Evolutionary conservation across 169 alveolate genomes (phyloP).

Genomic region (Plasmodium fragile): DNA sequence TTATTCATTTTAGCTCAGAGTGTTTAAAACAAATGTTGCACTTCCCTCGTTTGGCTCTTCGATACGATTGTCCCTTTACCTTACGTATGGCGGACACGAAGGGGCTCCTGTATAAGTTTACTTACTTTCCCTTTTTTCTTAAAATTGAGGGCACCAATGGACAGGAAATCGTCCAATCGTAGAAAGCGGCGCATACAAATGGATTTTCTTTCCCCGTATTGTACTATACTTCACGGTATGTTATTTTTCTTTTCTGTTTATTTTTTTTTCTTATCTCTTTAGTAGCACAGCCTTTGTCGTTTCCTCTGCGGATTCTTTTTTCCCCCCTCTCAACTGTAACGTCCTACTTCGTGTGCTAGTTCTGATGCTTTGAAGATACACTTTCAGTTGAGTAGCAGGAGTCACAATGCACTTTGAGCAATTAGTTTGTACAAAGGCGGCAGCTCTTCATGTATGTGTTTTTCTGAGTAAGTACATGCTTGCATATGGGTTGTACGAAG

Average conservation of each 20-base stretch:
- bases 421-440: neutral
- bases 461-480: neutral
- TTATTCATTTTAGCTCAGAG: constrained; percentile 28
- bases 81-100: neutral
- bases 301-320: neutral
- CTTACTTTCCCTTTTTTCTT: neutral
- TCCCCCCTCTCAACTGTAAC: neutral
- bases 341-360: neutral
- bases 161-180: neutral
- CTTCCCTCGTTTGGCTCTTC: neutral
- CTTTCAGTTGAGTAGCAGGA: neutral
- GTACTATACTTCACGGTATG: neutral
- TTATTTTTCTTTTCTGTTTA: neutral
- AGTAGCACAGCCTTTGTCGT: neutral
- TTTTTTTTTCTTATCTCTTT: neutral
- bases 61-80: neutral
- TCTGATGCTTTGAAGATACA: neutral
- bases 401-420: neutral
- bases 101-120: neutral
- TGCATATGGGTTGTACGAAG: neutral
- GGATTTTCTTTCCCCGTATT: neutral
- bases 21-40: neutral
- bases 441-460: neutral
- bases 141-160: neutral
- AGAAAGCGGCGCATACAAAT: neutral